phyloP scores from a whole-genome alignment of 208 protist genomes.

The Endotrypanum monterogeii region DNA sequence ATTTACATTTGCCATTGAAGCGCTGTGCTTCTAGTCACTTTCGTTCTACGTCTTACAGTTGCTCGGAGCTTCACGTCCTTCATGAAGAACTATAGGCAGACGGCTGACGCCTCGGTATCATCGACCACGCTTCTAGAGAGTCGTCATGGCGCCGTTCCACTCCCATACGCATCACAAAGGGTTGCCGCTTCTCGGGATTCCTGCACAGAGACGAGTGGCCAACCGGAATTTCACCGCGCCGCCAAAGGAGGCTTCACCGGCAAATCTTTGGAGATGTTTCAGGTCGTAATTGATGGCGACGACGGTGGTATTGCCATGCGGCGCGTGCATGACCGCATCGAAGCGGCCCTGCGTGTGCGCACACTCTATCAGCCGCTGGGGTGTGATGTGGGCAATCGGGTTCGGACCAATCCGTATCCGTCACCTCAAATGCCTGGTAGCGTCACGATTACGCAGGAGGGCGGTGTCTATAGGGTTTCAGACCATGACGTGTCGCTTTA shows the following conservation, averaged over 20 bases:
- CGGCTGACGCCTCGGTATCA: background rate
- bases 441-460: slow-evolving; percentile 54
- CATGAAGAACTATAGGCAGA: background rate
- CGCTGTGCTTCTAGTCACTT: background rate
- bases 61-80: background rate
- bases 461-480: slow-evolving; percentile 76
- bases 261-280: slow-evolving; percentile 72
- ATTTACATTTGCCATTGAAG: too few species aligned
- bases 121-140: slow-evolving; percentile 2
- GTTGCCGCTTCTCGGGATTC: background rate
- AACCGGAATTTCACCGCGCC: background rate
- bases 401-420: slow-evolving; percentile 23
- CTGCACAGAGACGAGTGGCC: background rate
- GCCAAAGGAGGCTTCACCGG: background rate
- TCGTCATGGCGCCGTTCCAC: background rate
- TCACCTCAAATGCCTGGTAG: slow-evolving; percentile 26
- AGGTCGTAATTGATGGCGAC: slow-evolving; percentile 91
- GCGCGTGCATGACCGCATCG: slow-evolving; percentile 84
- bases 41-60: background rate
- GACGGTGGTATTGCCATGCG: slow-evolving; percentile 89
- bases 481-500: slow-evolving; percentile 41
- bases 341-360: slow-evolving; percentile 67
- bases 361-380: slow-evolving; percentile 46
- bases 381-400: background rate
- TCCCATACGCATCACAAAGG: background rate